Evolutionary conservation across 768 basidiomycete genomes (phyloP).

Genomic region (Xerocomus potaroensis): DNA sequence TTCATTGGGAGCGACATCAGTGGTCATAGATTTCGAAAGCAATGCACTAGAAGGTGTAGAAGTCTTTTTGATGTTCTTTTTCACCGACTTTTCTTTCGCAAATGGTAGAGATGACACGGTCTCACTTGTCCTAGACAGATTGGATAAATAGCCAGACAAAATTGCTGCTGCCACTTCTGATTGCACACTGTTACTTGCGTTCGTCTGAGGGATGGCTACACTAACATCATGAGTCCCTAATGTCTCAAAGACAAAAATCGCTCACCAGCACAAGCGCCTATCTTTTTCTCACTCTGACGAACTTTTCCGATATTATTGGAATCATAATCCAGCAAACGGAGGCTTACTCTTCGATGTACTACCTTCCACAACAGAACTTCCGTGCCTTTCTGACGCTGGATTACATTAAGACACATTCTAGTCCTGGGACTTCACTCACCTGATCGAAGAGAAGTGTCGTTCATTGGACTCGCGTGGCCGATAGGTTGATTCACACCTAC

Average conservation of each 20-base stretch:
- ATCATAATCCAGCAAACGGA: neutral
- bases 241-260: neutral
- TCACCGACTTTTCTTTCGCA: slow-evolving; percentile 6
- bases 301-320: slow-evolving; percentile 10
- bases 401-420: slow-evolving; percentile 1
- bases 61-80: slow-evolving; percentile 7
- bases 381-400: slow-evolving; percentile 1
- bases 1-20: neutral
- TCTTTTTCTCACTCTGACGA: neutral
- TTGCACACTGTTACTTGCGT: slow-evolving; percentile 12
- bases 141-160: slow-evolving; percentile 5
- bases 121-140: slow-evolving; percentile 5
- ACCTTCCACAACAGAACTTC: neutral
- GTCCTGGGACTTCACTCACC: slow-evolving; percentile 8
- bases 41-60: neutral
- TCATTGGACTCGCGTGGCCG: neutral
- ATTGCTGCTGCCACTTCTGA: slow-evolving; percentile 20
- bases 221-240: slow-evolving; percentile 21
- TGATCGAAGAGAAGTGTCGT: slow-evolving; percentile 1
- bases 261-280: slow-evolving; percentile 16
- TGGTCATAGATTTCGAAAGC: neutral
- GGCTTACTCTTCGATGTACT: slow-evolving; percentile 9
- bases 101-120: slow-evolving; percentile 4
- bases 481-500: slow-evolving; percentile 4
- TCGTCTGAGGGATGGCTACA: slow-evolving; percentile 18